phyloP scores from a whole-genome alignment of 2,329 filamentous ascomycete species.

The Aspergillus costaricaensis region DNA sequence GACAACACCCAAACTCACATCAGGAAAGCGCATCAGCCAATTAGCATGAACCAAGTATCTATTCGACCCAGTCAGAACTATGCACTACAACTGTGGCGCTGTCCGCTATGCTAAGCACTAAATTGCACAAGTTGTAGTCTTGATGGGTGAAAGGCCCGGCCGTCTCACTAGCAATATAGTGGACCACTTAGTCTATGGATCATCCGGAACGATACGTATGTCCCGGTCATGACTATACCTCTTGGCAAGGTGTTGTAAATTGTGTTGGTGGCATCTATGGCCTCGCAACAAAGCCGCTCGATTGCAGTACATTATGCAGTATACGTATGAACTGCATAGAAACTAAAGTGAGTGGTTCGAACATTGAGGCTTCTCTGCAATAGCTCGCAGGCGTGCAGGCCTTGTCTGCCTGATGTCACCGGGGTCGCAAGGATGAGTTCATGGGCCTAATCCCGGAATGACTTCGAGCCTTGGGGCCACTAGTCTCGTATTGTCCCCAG shows the following conservation, averaged over 20 bases:
- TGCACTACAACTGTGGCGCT: background rate
- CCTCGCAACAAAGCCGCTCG: background rate
- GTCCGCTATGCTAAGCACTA: slow-evolving; percentile 3
- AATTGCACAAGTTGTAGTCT: background rate
- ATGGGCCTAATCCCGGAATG: background rate
- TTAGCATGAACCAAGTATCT: too few relatives aligned
- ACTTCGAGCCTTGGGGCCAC: background rate
- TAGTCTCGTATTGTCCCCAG: background rate
- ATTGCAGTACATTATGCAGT: background rate
- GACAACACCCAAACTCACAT: background rate
- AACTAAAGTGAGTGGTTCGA: background rate
- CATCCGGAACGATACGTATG: background rate
- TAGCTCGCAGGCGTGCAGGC: background rate
- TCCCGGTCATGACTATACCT: background rate
- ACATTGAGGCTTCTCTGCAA: background rate
- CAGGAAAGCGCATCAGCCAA: background rate
- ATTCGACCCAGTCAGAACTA: background rate
- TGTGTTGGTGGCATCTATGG: background rate
- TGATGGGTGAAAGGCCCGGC: background rate
- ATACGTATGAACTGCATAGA: background rate
- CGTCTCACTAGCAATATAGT: slow-evolving; percentile 1
- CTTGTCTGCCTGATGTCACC: background rate
- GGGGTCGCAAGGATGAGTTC: background rate
- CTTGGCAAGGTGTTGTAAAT: background rate
- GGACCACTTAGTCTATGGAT: slow-evolving; percentile 2